phyloP scores from a whole-genome alignment of 768 basidiomycete species.

The Boletus tomentosulus region DNA sequence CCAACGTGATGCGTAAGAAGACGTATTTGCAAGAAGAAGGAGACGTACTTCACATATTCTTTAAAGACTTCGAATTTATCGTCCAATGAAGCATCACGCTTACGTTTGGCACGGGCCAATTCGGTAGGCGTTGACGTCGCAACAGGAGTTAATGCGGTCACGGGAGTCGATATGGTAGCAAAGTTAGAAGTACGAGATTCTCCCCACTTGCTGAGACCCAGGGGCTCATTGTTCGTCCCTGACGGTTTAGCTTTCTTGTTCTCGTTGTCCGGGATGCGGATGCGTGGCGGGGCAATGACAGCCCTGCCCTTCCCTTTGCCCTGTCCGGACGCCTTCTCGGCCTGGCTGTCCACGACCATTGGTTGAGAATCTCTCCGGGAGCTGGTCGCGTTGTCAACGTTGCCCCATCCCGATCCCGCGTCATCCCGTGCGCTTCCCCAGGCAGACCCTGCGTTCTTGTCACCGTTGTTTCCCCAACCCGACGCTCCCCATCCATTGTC shows the following conservation, averaged over 20 bases:
- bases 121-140: constrained; percentile 14
- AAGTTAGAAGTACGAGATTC: constrained; percentile 5
- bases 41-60: constrained; percentile 29
- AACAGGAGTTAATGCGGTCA: constrained; percentile 11
- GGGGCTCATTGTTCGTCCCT: constrained; percentile 24
- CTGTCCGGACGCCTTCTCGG: not conserved
- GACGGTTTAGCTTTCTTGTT: constrained; percentile 12
- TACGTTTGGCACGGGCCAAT: constrained; percentile 22
- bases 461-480: not conserved
- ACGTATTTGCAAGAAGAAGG: not conserved
- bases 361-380: constrained; percentile 6
- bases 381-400: not conserved
- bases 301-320: constrained; percentile 10
- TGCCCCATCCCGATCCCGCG: constrained; percentile 4
- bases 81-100: constrained; percentile 18
- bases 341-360: constrained; percentile 7
- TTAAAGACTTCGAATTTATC: constrained; percentile 24
- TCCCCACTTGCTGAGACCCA: constrained; percentile 15
- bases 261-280: constrained; percentile 18
- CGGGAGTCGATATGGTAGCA: constrained; percentile 4
- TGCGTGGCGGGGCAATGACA: constrained; percentile 23
- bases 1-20: constrained; percentile 1
- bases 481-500: constrained; percentile 2
- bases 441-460: not conserved
- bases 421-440: not conserved